These are phyloP conservation scores for Corymbia maculata DNA, from an alignment of 345 rosid genomes.

Conservation along the genomic window DNA sequence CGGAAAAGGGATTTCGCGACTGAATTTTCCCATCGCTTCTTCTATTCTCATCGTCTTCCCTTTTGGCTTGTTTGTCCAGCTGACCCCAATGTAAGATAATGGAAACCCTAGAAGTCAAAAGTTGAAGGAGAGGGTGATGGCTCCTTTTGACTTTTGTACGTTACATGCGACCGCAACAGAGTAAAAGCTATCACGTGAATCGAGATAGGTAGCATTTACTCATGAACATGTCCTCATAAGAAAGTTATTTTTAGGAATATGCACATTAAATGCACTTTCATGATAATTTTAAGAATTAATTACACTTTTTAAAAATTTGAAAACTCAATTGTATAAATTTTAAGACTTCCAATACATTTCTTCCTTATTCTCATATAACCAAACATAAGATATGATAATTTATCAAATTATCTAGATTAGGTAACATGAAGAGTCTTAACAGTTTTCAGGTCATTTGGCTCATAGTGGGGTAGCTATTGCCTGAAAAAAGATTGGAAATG, in stretches of 20 bases:
- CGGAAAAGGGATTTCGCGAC: neutral
- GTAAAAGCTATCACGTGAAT: neutral
- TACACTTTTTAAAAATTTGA: too few relatives aligned
- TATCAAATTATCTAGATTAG: neutral
- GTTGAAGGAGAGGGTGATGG: neutral
- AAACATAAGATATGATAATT: neutral
- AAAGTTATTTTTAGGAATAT: too few relatives aligned
- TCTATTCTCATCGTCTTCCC: neutral
- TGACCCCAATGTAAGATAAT: neutral
- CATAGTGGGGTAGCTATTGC: too few relatives aligned
- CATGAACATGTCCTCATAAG: neutral
- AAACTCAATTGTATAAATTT: too few relatives aligned
- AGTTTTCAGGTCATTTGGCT: too few relatives aligned
- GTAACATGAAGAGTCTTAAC: neutral
- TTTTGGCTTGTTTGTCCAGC: neutral
- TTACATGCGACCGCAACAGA: neutral
- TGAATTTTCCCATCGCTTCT: neutral
- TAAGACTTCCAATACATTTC: too few relatives aligned
- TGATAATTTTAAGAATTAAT: too few relatives aligned
- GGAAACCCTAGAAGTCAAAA: neutral
- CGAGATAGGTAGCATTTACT: neutral
- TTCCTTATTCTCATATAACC: too few relatives aligned
- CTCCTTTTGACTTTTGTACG: neutral
- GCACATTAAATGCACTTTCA: too few relatives aligned
- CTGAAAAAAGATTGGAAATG: neutral